Evolutionary conservation across 1,284 basidiomycete genomes (phyloP), one percentile per base, ranked within the genome.

Genomic region (Athelia sp.): DNA sequence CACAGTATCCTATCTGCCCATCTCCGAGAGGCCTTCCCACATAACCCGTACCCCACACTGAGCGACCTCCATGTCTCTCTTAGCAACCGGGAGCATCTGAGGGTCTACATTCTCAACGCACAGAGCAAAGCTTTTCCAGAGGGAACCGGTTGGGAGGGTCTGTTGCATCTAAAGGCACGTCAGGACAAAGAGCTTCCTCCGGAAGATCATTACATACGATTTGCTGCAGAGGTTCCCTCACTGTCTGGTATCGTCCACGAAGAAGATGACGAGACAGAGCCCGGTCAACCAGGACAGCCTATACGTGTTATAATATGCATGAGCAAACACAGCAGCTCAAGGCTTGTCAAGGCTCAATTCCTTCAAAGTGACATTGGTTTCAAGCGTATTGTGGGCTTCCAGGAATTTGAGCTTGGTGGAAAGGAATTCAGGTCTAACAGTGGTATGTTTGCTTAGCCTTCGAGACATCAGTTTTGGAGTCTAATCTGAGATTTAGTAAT

Each of bases 281-380:
- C 36, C 36, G 6, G 36, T 40, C 35, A 53, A 4, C 4, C 4
- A 6, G 26, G 4, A 13, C 4, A 29, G 26, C 43, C 29, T 3
- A 44, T 62, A 8, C 58, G 56, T 1, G 56, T 65, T 8, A 50
- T 62, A 4, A 52, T 65, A 10, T 66, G 64, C 50, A 66, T 66
- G 63, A 48, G 13, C 11, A 45, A 29, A 17, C 53, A 59, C 14
- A 48, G 46, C 3, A 64, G 61, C 45, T 24, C 31, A 3, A 47
- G 52, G 2, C 56, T 67, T 10, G 23, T 45, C 0, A n/a, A 31
- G 2, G 56, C 58, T 2, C 58, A 58, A 23, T 65, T 59, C 46
- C 29, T 63, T 1, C 61, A 64, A 32, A 58, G 57, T 21, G 58
- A 64, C 47, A 63, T 65, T 40, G 56, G 49, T 2, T 63, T 61